Evolutionary conservation across 176 grass and related monocot species (phyloP).

Genomic region (Alloteropsis semialata): DNA sequence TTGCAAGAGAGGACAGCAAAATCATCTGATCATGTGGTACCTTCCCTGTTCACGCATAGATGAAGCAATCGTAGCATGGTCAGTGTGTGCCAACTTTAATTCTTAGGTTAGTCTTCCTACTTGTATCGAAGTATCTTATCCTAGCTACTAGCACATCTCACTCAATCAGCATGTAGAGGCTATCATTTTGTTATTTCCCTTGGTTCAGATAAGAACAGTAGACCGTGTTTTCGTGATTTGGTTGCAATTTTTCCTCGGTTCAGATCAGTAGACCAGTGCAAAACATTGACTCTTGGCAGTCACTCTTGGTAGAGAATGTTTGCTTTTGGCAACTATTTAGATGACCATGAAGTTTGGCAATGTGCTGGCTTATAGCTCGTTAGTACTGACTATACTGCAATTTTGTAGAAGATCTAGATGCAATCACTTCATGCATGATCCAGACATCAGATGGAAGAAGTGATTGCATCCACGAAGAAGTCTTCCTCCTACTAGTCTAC

Average conservation of each 20-base stretch:
- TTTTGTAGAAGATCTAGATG: too few relatives aligned
- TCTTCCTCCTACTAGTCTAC: too few relatives aligned
- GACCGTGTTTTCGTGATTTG: too few relatives aligned
- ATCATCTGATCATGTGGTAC: conserved; percentile 2
- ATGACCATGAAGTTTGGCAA: neutral
- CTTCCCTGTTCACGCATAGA: neutral
- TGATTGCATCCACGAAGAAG: too few relatives aligned
- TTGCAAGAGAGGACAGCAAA: conserved; percentile 4
- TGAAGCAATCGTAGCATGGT: neutral
- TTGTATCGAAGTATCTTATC: conserved; percentile 2
- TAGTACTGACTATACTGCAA: neutral
- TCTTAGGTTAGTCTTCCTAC: neutral
- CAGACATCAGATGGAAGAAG: too few relatives aligned
- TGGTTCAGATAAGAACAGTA: neutral
- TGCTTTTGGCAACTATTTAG: too few relatives aligned
- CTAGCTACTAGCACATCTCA: neutral
- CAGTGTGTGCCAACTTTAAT: neutral
- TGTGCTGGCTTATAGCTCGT: neutral
- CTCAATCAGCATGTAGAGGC: neutral
- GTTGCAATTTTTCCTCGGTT: neutral
- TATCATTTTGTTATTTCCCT: neutral
- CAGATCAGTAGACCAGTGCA: neutral
- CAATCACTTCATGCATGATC: too few relatives aligned
- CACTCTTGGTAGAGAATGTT: too few relatives aligned
- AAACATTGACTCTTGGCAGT: neutral